Base-by-base conservation (phyloP, 2,329 filamentous ascomycete genomes). In the Trichoderma sp. region DNA sequence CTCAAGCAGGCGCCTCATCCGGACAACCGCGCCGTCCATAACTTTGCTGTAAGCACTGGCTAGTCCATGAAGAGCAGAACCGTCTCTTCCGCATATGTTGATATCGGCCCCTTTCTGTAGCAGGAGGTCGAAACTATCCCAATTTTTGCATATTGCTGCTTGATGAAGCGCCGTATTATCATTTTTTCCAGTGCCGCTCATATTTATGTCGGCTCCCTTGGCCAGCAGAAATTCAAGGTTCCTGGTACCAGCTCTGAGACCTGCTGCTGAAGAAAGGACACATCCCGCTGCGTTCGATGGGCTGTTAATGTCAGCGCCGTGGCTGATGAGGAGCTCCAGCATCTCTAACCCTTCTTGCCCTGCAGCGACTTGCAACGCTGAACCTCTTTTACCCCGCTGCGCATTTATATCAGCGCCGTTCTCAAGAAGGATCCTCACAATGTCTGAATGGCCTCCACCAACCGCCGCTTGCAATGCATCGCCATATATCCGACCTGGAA, bases 381-480 rank as follows among this genome's bases (percentile, higher is more conserved):
- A 61, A 25, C 19, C 29, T 13, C 19, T 3, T 37, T 15, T 13
- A 7, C 10, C 22, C 6, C 53, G 32, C 34, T 57, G 53, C 19
- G 53, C 53, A 13, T 37, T 15, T 13, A 35, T 35, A 29, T 57
- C 32, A 13, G 53, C 53, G 3, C 13, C n/a, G 2, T 9, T 15
- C 17, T 56, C 29, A 1, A 56, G 27, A 15, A 61, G 29, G 10
- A 48, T 6, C 2, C 25, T 25, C 17, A 61, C 58, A 32, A 50
- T 50, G 0, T 2, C 12, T 5, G 0, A 10, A 17, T 50, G 6
- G 2, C 19, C 53, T 1, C 5, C 1, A 0, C 2, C 13, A 4
- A 6, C 29, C 12, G 42, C 58, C 2, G 19, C 15, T 27, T 34
- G 67, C 64, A 56, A 37, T 4, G 50, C 22, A 7, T 50, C 58